Percentiles rank a stretch among this genome's conserved stretches.
Conservation (phyloP, 305 asterid species). For the Solanum hybrid region DNA sequence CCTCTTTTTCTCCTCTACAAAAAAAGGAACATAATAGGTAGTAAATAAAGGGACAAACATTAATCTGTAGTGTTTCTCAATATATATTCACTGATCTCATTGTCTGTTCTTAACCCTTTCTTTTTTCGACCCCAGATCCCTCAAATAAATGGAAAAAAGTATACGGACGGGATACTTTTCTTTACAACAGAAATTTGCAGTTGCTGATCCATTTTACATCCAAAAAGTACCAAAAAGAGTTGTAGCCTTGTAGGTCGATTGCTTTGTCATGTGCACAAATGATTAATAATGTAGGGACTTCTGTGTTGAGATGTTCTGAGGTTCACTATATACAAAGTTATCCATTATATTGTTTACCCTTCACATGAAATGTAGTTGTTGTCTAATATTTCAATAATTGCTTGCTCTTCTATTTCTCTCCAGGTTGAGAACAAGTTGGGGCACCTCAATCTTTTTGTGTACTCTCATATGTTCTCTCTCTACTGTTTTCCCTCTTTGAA, state of each 20-base stretch:
- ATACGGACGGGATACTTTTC: neutral
- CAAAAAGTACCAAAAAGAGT: neutral
- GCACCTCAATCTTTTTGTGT: slow-evolving; percentile 62
- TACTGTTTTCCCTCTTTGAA: slow-evolving; percentile 9
- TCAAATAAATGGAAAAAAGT: neutral
- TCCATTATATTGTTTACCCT: neutral
- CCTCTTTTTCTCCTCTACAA: neutral
- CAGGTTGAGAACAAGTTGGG: slow-evolving; percentile 72
- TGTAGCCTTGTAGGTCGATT: neutral
- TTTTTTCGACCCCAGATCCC: neutral
- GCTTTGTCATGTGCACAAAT: neutral
- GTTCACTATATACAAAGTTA: neutral
- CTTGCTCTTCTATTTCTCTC: slow-evolving; percentile 4
- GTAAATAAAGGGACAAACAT: neutral
- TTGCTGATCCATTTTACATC: neutral
- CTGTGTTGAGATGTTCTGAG: neutral
- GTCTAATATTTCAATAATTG: neutral
- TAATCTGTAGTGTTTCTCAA: neutral
- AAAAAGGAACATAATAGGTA: neutral
- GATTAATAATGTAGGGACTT: neutral
- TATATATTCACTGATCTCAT: neutral
- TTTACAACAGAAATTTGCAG: neutral
- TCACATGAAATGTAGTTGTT: neutral
- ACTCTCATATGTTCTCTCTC: slow-evolving; percentile 42
- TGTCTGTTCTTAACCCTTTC: neutral